Base-by-base conservation (phyloP, 2,329 filamentous ascomycete genomes). In the Chaetomium sp. region DNA sequence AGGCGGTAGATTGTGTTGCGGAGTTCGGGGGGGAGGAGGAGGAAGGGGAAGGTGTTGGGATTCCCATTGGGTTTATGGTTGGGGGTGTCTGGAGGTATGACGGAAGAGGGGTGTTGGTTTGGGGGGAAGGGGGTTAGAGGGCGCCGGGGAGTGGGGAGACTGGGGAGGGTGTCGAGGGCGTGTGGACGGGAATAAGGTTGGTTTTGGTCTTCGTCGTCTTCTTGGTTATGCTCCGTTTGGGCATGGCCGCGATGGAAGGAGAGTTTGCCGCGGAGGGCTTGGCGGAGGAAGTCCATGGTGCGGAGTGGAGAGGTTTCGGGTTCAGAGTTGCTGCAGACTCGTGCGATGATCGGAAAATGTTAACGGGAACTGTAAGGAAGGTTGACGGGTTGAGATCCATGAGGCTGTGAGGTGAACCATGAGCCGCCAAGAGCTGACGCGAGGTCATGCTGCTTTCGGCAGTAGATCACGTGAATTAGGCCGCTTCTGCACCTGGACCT, bases 1-100 rank as follows among this genome's bases (percentile, higher is more conserved):
- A 58, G 50, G 33, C 41, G 57, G 51, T 61, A 61, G 48, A 61
- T 56, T n/a, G 54, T 46, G 5, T 50, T 49, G 33, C 59, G 42
- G 44, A 61, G 46, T 7, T 61, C 59, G 11, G 55, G 51, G 1
- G 59, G 59, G 4, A 61, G 57, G 14, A 14, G 40, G 41, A 61
- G 56, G 55, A 61, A 56, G 27, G 36, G 44, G 32, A 54, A 59
- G 27, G 42, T 4, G 32, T 37, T 35, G 2, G 12, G 36, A 11
- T n/a, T n/a, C n/a, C n/a, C n/a, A n/a, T 53, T 11, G 4, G 27
- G 43, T 14, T 53, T 27, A 27, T 27, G 19, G 19, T 27, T 3
- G 19, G 19, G 19, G 2, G 19, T 27, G 19, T 27, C 19, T 27
- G 3, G 19, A 27, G 19, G 19, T 27, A 27, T 27, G 19, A 27